These are phyloP conservation scores for Astrephomene gubernaculifera DNA, from an alignment of 139 green algal species.

Conservation along the genomic window DNA sequence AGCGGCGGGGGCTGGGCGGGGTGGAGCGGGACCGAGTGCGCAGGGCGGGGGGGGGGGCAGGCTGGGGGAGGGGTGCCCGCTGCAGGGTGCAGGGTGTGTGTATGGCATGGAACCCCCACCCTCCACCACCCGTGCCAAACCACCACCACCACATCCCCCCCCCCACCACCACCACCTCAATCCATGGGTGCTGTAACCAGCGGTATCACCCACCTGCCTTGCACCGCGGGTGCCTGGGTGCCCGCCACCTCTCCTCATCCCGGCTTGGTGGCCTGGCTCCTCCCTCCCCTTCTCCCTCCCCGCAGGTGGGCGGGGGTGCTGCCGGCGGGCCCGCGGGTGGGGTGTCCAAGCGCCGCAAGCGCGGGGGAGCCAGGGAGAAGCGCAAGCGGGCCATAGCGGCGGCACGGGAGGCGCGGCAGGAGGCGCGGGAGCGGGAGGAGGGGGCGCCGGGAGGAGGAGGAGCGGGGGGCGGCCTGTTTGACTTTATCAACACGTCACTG, in stretches of 20 bases:
- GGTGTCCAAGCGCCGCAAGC: slow-evolving; percentile 14
- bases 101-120: neutral
- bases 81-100: neutral
- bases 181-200: too few species aligned
- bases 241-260: too few species aligned
- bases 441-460: neutral
- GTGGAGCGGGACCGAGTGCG: slow-evolving; percentile 5
- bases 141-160: too few species aligned
- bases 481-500: slow-evolving; percentile 37
- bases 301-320: neutral
- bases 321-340: neutral
- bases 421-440: slow-evolving; percentile 4
- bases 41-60: neutral
- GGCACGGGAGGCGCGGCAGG: neutral
- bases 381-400: slow-evolving; percentile 7
- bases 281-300: too few species aligned
- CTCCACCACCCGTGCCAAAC: too few species aligned
- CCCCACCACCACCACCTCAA: too few species aligned
- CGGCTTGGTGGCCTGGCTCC: too few species aligned
- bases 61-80: neutral
- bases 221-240: too few species aligned
- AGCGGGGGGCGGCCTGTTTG: slow-evolving; percentile 10
- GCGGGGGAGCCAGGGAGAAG: neutral
- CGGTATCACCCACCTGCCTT: too few species aligned
- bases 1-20: slow-evolving; percentile 41